phyloP scores from a whole-genome alignment of 257 asterid species.

The Ocimum tenuiflorum region DNA sequence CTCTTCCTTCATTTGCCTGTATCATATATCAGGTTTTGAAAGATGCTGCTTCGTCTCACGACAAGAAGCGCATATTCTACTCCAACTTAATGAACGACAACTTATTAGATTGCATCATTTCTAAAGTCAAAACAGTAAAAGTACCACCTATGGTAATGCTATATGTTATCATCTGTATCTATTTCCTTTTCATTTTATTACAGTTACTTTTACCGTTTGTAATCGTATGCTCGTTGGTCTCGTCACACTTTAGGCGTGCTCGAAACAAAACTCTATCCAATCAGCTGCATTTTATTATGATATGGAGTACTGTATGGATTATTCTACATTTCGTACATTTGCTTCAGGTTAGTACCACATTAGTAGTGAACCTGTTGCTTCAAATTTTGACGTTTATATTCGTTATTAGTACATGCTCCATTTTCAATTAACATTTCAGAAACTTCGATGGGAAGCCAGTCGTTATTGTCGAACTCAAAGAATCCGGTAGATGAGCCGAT shows the following conservation, averaged over 20 bases:
- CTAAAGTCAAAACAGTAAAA: constrained; percentile 55
- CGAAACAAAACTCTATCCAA: constrained; percentile 23
- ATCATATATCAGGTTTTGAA: constrained; percentile 52
- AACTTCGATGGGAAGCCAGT: constrained; percentile 21
- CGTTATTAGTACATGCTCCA: background rate
- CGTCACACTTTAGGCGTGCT: constrained; percentile 35
- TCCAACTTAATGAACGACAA: constrained; percentile 73
- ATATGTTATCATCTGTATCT: constrained; percentile 22
- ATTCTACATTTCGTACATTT: constrained; percentile 65
- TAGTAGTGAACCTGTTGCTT: too few relatives aligned
- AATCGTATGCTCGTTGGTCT: background rate
- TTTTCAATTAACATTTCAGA: constrained; percentile 28
- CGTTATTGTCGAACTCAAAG: constrained; percentile 25
- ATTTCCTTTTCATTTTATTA: background rate
- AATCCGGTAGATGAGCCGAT: constrained; percentile 23
- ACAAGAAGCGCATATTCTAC: constrained; percentile 73
- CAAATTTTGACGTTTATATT: too few relatives aligned
- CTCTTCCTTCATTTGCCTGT: background rate
- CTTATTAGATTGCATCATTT: constrained; percentile 69
- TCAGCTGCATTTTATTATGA: constrained; percentile 66
- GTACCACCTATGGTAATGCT: constrained; percentile 48
- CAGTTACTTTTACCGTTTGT: too few relatives aligned
- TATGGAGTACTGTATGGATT: constrained; percentile 81
- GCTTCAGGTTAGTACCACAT: constrained; percentile 38
- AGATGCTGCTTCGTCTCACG: constrained; percentile 50